Base-by-base conservation (phyloP, 768 basidiomycete genomes). In the Mycena crocata region DNA sequence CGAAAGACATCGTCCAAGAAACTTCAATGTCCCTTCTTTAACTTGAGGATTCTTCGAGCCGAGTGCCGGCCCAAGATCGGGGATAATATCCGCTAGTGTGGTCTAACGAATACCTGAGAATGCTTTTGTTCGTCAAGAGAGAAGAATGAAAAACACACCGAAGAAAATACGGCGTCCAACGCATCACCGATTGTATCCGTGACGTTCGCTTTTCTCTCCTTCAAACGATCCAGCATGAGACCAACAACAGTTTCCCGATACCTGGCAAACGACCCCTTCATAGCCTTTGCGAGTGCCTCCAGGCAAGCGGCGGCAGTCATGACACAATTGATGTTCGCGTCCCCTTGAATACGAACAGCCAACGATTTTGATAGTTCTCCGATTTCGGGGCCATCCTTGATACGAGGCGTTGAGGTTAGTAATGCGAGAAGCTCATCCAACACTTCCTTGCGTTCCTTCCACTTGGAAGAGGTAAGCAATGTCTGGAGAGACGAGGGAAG, bases 261-360 rank as follows among this genome's bases (percentile, higher is more conserved):
- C 75, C 87, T 87, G 26, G 87, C 90, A 76, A 98, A 99, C 0
- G 88, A 79, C 5, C 71, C 75, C 82, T 90, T 89, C 73, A 98
- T 81, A 21, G 92, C 95, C 72, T 90, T 93, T 19, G 95, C 95
- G 40, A 99, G 82, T 15, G 88, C 89, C 73, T 96, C 96, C 69
- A 98, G 79, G 70, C 95, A 91, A 35, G 87, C 88, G 15, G 96
- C 93, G 0, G 96, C 95, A 31, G 89, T 86, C 71, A 94, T 93
- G 54, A 99, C 98, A 76, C 96, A 98, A 71, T 94, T 94, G 73
- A 99, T 91, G 78, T 99, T 99, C 32, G 95, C 91, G 76, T 99
- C 98, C 65, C 87, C 87, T 59, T 93, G 89, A 72, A 98, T 90
- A 64, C 95, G 90, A 23, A 85, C 81, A 0, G 94, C 94, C 21